Evolutionary conservation across 345 rosid genomes (phyloP).

Genomic region (Hypericum perforatum): DNA sequence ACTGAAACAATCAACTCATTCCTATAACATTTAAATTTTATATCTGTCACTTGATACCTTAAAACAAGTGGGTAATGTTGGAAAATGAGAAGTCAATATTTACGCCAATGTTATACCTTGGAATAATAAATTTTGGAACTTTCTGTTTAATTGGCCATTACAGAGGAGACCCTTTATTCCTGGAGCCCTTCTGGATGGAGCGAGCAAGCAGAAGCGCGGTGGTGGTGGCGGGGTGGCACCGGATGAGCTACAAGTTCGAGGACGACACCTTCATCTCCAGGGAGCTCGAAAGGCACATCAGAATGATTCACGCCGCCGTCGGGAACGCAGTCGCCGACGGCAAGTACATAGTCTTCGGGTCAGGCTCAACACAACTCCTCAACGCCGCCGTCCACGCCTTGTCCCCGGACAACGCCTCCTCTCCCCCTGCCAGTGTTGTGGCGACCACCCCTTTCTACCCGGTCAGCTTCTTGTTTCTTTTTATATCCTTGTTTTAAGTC

Average conservation of each 20-base stretch:
- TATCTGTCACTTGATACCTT: no score
- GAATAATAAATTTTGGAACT: no score
- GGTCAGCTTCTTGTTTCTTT: conserved; percentile 20
- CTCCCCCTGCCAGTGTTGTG: conserved; percentile 34
- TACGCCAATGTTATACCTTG: no score
- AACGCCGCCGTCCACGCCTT: conserved; percentile 57
- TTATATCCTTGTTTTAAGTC: neutral
- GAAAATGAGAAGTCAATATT: neutral
- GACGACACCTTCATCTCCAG: conserved; percentile 15
- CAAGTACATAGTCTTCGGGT: conserved; percentile 44
- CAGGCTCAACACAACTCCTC: conserved; percentile 58
- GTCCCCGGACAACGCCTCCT: conserved; percentile 25
- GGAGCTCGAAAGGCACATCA: conserved; percentile 39
- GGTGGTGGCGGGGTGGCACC: conserved; percentile 47
- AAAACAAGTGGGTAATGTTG: no score
- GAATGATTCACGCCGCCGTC: conserved; percentile 33
- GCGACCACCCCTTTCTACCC: conserved; percentile 48
- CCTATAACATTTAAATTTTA: no score
- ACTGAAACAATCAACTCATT: no score
- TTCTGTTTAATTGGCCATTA: neutral
- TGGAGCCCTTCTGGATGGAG: conserved; percentile 49
- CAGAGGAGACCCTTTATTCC: conserved; percentile 52
- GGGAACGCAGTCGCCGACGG: conserved; percentile 50
- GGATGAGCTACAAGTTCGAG: conserved; percentile 35
- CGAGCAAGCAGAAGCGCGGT: conserved; percentile 37